These are phyloP conservation scores for Dipodascus albidus DNA, from an alignment of 805 yeast genomes.

Conservation along the genomic window DNA sequence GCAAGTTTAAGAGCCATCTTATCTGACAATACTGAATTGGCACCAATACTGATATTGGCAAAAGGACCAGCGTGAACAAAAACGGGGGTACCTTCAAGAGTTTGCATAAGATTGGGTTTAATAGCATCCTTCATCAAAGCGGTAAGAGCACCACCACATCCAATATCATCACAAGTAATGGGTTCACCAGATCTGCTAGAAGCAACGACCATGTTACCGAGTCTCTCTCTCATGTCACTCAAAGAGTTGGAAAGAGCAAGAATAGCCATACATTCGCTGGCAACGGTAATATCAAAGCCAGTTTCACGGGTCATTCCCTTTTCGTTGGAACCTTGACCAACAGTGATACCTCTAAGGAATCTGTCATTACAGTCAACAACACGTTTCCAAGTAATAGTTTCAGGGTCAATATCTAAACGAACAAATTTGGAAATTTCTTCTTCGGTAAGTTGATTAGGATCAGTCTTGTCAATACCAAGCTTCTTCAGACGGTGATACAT, in stretches of 20 bases:
- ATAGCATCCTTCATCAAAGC: slow-evolving; percentile 92
- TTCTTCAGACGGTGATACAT: slow-evolving; percentile 67
- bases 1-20: slow-evolving; percentile 85
- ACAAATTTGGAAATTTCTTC: slow-evolving; percentile 70
- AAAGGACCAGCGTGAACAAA: slow-evolving; percentile 99
- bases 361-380: slow-evolving; percentile 94
- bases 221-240: slow-evolving; percentile 74
- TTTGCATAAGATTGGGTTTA: slow-evolving; percentile 94
- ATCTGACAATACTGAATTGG: slow-evolving; percentile 90
- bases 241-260: slow-evolving; percentile 72
- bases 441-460: slow-evolving; percentile 66
- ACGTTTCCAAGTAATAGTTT: slow-evolving; percentile 81
- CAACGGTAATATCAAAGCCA: slow-evolving; percentile 94
- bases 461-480: slow-evolving; percentile 63
- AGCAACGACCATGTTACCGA: slow-evolving; percentile 84
- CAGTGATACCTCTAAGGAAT: slow-evolving; percentile 75
- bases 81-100: slow-evolving; percentile 95
- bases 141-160: slow-evolving; percentile 90
- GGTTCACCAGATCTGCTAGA: slow-evolving; percentile 66
- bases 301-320: slow-evolving; percentile 76
- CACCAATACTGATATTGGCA: slow-evolving; percentile 95
- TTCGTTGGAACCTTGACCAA: slow-evolving; percentile 89
- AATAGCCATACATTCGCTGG: slow-evolving; percentile 94
- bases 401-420: slow-evolving; percentile 79
- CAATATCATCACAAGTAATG: slow-evolving; percentile 87